Evolutionary conservation across 164 flowering plant genomes (phyloP), one percentile per base, ranked within the genome.

Genomic region (Chimonanthus praecox): DNA sequence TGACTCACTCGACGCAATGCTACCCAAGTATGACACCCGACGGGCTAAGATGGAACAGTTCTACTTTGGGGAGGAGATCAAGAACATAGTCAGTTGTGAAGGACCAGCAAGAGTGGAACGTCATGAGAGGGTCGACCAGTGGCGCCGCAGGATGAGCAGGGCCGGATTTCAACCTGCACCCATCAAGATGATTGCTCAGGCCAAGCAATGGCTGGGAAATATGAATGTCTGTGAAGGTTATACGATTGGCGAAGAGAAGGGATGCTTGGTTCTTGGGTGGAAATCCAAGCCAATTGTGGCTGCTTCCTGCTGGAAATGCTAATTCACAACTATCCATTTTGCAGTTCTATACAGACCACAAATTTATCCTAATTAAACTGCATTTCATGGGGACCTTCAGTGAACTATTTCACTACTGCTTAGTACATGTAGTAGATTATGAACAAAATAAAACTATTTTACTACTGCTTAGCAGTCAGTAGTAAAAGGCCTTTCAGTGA

Each of bases 271-370:
- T 51, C 87, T 88, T 43, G 91, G 91, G 2, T 88, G 89, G 91
- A 85, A 86, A 71, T 86, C 86, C 0, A 85, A 82, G 82, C 88
- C 91, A 16, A 83, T 86, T 61, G 79, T 88, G 8, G 88, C 89
- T 51, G 85, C 88, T 74, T 86, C 91, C 16, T 85, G 87, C 79
- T 88, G 89, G 89, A 86, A 88, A 72, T 87, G 90, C 78, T 86
- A 77, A 76, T 71, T 45, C 49, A 65, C 8, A 49, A 8, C 67
- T n/a, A 64, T 47, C 69, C 49, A 72, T 11, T 63, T 18, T 18
- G 21, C 66, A 18, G 66, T 18, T 63, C 43, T 63, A 18, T 63
- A 8, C 8, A 21, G 7, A 16, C 44, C 8, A 18, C 20, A 4
- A 21, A 18, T 18, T 63, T 63, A 63, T 18, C 18, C 7, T 45